Conservation (phyloP, 129 eudicot genomes). For the Flaveria linearis region DNA sequence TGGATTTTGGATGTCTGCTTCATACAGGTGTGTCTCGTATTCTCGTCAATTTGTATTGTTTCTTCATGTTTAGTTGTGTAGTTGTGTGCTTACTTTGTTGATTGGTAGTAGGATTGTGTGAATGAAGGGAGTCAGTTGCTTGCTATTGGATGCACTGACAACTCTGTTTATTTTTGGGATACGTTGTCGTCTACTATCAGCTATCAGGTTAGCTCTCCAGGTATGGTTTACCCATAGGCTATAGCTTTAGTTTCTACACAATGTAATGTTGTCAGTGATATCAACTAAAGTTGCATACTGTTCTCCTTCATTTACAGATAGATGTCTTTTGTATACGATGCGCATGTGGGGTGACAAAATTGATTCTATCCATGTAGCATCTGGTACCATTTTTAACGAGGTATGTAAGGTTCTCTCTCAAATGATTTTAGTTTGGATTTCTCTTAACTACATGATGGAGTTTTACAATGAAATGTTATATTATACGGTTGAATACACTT, state of each 20-base stretch:
- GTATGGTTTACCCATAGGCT: conserved; percentile 36
- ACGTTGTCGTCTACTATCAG: conserved; percentile 25
- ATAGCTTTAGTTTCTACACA: neutral
- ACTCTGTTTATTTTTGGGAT: conserved; percentile 85
- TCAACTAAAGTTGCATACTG: neutral
- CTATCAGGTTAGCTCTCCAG: conserved; percentile 63
- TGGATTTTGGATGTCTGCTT: conserved; percentile 90
- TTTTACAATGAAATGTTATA: neutral
- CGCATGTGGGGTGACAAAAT: conserved; percentile 71
- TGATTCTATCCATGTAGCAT: conserved; percentile 77
- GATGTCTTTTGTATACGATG: conserved; percentile 90
- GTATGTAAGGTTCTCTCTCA: conserved; percentile 36
- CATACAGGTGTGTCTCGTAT: conserved; percentile 50
- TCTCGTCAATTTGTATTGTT: neutral
- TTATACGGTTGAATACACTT: neutral
- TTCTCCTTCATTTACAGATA: conserved; percentile 47
- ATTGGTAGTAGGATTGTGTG: conserved; percentile 45
- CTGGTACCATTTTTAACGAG: conserved; percentile 93
- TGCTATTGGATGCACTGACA: conserved; percentile 85
- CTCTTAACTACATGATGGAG: neutral
- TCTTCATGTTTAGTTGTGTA: neutral
- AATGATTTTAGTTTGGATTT: neutral
- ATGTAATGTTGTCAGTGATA: conserved; percentile 8
- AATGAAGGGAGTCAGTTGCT: conserved; percentile 44
- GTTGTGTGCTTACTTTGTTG: neutral